Evolutionary conservation across 2,329 filamentous ascomycete species (phyloP).

Genomic region (Fusarium chaquense): DNA sequence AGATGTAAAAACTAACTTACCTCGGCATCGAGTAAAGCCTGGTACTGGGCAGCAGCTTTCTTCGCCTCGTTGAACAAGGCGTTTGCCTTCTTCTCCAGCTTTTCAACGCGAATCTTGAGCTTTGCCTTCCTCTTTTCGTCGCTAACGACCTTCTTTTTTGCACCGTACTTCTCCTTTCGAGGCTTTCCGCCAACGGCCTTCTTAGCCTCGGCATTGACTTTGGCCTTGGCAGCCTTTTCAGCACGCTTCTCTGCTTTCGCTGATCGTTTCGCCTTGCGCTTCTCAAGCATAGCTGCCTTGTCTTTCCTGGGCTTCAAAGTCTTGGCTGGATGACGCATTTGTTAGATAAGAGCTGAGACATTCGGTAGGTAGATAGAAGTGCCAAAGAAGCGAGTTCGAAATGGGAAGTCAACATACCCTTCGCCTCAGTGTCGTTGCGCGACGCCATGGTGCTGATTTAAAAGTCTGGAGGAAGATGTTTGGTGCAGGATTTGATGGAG

Average conservation of each 20-base stretch:
- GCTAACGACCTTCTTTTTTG: slow-evolving; percentile 49
- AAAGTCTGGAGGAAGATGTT: slow-evolving; percentile 3
- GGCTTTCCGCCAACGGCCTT: slow-evolving; percentile 48
- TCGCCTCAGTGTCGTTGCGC: slow-evolving; percentile 25
- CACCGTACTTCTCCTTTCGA: slow-evolving; percentile 41
- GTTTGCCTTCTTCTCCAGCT: slow-evolving; percentile 49
- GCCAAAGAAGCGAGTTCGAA: not conserved
- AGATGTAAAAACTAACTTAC: slow-evolving; percentile 22
- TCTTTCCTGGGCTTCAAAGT: slow-evolving; percentile 31
- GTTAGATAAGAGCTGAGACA: not conserved
- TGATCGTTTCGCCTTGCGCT: slow-evolving; percentile 54
- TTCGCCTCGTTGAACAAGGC: slow-evolving; percentile 58
- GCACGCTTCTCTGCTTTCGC: slow-evolving; percentile 54
- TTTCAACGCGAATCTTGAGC: slow-evolving; percentile 55
- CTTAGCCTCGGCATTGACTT: slow-evolving; percentile 52
- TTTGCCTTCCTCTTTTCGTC: slow-evolving; percentile 55
- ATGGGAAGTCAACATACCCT: slow-evolving; percentile 28
- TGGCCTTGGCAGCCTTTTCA: slow-evolving; percentile 51
- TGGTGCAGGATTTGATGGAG: not conserved
- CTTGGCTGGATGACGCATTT: slow-evolving; percentile 24
- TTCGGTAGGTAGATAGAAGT: not conserved
- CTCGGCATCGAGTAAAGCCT: slow-evolving; percentile 43
- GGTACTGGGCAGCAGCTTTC: slow-evolving; percentile 49
- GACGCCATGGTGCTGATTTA: slow-evolving; percentile 20
- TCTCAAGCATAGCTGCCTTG: slow-evolving; percentile 35